phyloP scores from a whole-genome alignment of 1,284 basidiomycete genomes.

The Neotropicomus parvogracilis region DNA sequence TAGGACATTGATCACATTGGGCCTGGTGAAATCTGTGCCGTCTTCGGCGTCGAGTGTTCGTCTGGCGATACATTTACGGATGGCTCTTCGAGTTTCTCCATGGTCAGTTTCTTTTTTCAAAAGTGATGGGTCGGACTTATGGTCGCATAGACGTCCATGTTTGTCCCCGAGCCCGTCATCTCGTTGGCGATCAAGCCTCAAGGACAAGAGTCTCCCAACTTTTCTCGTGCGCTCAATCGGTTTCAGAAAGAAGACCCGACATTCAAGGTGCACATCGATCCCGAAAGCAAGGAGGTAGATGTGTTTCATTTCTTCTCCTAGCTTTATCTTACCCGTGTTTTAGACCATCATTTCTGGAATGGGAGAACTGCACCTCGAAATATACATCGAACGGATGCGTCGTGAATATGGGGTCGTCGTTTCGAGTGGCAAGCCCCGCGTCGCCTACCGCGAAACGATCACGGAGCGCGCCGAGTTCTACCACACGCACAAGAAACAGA shows the following conservation, averaged over 20 bases:
- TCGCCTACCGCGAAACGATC: slow-evolving; percentile 96
- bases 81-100: slow-evolving; percentile 80
- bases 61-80: slow-evolving; percentile 99
- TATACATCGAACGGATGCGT: slow-evolving; percentile 98
- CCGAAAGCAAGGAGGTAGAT: slow-evolving; percentile 85
- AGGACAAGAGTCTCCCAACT: slow-evolving; percentile 53
- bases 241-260: slow-evolving; percentile 95
- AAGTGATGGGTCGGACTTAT: background rate
- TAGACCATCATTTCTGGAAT: slow-evolving; percentile 99
- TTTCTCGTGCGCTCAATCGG: slow-evolving; percentile 80
- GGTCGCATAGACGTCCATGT: slow-evolving; percentile 84
- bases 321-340: background rate
- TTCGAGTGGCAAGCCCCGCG: slow-evolving; percentile 92
- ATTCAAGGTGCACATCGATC: slow-evolving; percentile 79
- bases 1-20: slow-evolving; percentile 56
- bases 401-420: slow-evolving; percentile 97
- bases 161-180: slow-evolving; percentile 97
- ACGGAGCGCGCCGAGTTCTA: slow-evolving; percentile 78
- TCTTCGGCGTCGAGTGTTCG: slow-evolving; percentile 98
- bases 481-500: slow-evolving; percentile 98
- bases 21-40: slow-evolving; percentile 99
- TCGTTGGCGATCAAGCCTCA: slow-evolving; percentile 91
- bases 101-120: slow-evolving; percentile 54
- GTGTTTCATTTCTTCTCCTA: background rate
- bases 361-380: slow-evolving; percentile 98